Conservation (phyloP, 106 monocot species). For the Apostasia ramifera region DNA sequence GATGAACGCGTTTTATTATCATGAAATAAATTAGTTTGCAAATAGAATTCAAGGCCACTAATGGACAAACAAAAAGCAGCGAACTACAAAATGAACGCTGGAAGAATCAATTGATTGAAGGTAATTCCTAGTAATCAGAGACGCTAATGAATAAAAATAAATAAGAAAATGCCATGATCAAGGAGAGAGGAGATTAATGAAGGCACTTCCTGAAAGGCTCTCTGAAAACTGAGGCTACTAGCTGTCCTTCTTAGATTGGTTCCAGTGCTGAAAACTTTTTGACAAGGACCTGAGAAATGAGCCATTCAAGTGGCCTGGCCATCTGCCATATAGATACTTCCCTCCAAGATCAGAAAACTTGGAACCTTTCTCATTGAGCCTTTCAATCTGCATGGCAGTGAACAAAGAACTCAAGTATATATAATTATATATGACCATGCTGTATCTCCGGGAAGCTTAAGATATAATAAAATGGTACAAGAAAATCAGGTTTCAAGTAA, state of each 20-base stretch:
- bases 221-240: conserved; percentile 10
- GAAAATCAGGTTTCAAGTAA: too few species aligned
- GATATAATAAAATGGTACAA: too few species aligned
- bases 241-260: conserved; percentile 65
- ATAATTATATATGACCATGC: too few species aligned
- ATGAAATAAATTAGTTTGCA: too few species aligned
- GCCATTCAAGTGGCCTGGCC: conserved; percentile 23
- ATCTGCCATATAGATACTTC: conserved; percentile 62
- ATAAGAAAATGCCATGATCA: not conserved
- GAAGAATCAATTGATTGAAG: conserved; percentile 39
- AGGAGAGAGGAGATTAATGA: not conserved
- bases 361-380: conserved; percentile 42
- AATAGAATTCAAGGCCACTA: conserved; percentile 12
- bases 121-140: not conserved
- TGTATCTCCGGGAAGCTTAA: too few species aligned
- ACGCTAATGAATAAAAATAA: not conserved
- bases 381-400: conserved; percentile 61
- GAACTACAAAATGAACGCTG: not conserved
- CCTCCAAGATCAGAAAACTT: conserved; percentile 74
- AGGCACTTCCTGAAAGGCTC: not conserved
- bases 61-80: conserved; percentile 13
- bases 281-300: conserved; percentile 50
- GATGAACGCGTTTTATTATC: too few species aligned
- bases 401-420: not conserved
- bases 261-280: conserved; percentile 50